These are phyloP conservation scores for Leptographium lundbergii DNA, from an alignment of 2,329 filamentous ascomycete genomes.

Conservation along the genomic window DNA sequence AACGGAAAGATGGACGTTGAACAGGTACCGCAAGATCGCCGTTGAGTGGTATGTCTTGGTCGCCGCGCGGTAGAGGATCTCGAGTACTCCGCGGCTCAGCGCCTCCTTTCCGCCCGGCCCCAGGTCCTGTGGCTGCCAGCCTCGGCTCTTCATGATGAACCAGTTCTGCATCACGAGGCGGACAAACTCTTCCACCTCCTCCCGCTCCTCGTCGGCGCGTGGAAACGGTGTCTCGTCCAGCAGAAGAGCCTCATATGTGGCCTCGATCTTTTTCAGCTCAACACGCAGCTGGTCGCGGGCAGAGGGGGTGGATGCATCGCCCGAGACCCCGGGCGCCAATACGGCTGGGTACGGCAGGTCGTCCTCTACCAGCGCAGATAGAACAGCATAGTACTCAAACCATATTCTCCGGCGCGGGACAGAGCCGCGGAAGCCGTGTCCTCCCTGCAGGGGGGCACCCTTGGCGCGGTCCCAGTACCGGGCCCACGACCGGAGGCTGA, in stretches of 20 bases:
- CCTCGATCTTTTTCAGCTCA: slow-evolving; percentile 70
- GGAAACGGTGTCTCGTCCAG: slow-evolving; percentile 74
- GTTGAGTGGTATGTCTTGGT: slow-evolving; percentile 95
- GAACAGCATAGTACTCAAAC: slow-evolving; percentile 70
- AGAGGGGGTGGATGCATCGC: slow-evolving; percentile 36
- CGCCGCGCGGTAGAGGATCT: slow-evolving; percentile 79
- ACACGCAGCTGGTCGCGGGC: slow-evolving; percentile 52
- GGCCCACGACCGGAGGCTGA: slow-evolving; percentile 54
- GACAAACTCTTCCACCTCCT: slow-evolving; percentile 72
- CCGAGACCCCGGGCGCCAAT: slow-evolving; percentile 25
- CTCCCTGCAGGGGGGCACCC: slow-evolving; percentile 34
- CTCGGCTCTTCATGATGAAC: slow-evolving; percentile 64
- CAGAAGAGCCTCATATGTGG: slow-evolving; percentile 66
- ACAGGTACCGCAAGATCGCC: slow-evolving; percentile 71
- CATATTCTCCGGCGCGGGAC: slow-evolving; percentile 59
- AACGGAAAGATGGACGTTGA: slow-evolving; percentile 73
- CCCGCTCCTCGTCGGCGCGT: slow-evolving; percentile 63
- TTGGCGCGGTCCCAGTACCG: slow-evolving; percentile 49
- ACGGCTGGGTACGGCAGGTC: slow-evolving; percentile 47
- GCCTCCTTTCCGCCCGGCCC: slow-evolving; percentile 68
- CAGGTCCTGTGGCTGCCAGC: slow-evolving; percentile 70
- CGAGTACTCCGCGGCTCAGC: slow-evolving; percentile 64
- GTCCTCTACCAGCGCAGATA: slow-evolving; percentile 63
- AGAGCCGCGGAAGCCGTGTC: slow-evolving; percentile 44
- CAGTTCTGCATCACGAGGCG: slow-evolving; percentile 74